Percentiles rank a stretch among this genome's conserved stretches.
These are phyloP conservation scores for Solanum clarkiae DNA, from an alignment of 257 asterid species.

Conservation along the genomic window DNA sequence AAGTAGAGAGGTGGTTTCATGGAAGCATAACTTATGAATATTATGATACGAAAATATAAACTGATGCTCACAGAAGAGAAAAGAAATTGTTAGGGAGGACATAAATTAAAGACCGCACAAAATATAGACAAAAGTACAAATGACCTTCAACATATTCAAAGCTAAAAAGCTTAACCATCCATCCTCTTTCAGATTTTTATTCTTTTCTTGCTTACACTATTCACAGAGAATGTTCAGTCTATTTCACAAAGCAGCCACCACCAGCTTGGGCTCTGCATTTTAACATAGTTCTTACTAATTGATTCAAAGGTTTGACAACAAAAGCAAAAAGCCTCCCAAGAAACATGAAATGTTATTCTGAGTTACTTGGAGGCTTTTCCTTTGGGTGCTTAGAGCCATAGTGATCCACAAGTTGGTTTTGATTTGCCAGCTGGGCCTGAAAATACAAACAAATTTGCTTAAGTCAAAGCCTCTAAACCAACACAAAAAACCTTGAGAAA, in stretches of 20 bases:
- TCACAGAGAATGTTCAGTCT: neutral
- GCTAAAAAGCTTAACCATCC: neutral
- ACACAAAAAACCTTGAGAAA: neutral
- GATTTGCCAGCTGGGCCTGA: conserved; percentile 79
- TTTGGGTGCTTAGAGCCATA: conserved; percentile 90
- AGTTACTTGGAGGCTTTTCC: conserved; percentile 74
- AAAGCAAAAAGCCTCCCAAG: neutral
- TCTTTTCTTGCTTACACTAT: neutral
- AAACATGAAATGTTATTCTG: conserved; percentile 25
- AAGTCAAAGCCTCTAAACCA: neutral
- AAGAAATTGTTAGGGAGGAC: neutral
- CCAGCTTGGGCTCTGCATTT: neutral
- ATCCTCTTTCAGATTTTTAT: neutral
- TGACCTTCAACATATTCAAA: neutral
- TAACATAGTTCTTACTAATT: neutral
- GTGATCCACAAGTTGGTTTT: conserved; percentile 80
- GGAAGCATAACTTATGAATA: neutral
- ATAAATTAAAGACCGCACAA: neutral
- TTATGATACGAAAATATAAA: neutral
- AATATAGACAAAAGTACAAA: neutral
- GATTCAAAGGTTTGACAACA: neutral
- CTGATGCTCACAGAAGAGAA: neutral
- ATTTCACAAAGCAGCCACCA: neutral
- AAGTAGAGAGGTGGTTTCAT: no score
- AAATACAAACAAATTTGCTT: neutral